Conservation (phyloP, 352 stramenopile genomes). For the Phytophthora meadii region DNA sequence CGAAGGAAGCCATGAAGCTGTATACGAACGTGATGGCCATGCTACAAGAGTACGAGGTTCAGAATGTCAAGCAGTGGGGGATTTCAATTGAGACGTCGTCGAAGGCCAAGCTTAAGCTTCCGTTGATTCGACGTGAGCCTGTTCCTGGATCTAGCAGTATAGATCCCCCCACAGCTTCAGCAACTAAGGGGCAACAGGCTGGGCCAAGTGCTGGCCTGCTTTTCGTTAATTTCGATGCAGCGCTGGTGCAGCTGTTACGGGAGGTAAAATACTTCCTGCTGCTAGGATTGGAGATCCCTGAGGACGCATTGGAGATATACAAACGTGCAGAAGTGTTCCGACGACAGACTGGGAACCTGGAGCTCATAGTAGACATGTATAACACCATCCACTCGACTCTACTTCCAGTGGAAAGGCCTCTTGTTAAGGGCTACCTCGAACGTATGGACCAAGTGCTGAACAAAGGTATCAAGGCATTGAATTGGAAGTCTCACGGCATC, state of each 20-base stretch:
- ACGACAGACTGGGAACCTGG: conserved; percentile 91
- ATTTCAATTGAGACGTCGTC: conserved; percentile 82
- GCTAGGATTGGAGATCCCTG: conserved; percentile 89
- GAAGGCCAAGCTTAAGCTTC: conserved; percentile 89
- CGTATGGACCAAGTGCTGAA: conserved; percentile 90
- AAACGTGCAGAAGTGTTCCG: conserved; percentile 92
- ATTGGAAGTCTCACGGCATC: conserved; percentile 95
- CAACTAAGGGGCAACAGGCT: conserved; percentile 14
- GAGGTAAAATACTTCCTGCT: conserved; percentile 96
- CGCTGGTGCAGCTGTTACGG: conserved; percentile 89
- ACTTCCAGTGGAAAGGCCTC: conserved; percentile 88
- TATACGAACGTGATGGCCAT: conserved; percentile 90
- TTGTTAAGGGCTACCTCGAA: conserved; percentile 90
- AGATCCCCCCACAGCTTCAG: conserved; percentile 7
- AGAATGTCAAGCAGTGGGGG: conserved; percentile 84
- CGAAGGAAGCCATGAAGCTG: conserved; percentile 90
- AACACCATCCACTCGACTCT: conserved; percentile 91
- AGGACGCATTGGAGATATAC: conserved; percentile 92
- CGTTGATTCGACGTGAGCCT: conserved; percentile 74
- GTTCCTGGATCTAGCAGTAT: conserved; percentile 14
- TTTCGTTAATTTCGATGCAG: conserved; percentile 92
- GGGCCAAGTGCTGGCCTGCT: conserved; percentile 41
- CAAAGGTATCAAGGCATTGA: conserved; percentile 91
- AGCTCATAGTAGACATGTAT: conserved; percentile 94
- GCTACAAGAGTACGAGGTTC: conserved; percentile 83